Percentiles rank a stretch among this genome's conserved stretches.
Conservation (phyloP, 2,329 filamentous ascomycete species). For the Trichoderma lentiforme region DNA sequence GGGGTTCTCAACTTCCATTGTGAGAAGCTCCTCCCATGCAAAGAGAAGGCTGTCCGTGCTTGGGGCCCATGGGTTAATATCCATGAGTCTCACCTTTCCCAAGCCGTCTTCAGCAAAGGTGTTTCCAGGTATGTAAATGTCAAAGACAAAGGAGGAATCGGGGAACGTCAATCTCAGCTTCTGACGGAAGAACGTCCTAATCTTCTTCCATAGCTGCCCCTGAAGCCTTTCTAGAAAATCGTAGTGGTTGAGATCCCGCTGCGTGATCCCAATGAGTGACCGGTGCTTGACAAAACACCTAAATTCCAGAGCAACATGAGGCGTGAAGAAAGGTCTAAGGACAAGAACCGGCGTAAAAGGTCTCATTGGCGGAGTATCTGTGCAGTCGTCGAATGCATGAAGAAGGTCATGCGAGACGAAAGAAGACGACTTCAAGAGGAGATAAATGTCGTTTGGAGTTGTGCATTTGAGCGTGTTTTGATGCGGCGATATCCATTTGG, state of each 20-base stretch:
- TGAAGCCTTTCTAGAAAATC: slow-evolving; percentile 69
- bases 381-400: slow-evolving; percentile 79
- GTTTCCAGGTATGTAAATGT: slow-evolving; percentile 81
- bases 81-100: slow-evolving; percentile 77
- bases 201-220: slow-evolving; percentile 62
- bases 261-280: slow-evolving; percentile 75
- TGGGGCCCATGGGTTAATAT: slow-evolving; percentile 92
- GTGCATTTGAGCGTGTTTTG: slow-evolving; percentile 89
- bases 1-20: slow-evolving; percentile 60
- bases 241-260: slow-evolving; percentile 88
- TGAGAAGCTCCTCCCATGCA: slow-evolving; percentile 82
- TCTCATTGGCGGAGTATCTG: slow-evolving; percentile 37
- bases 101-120: slow-evolving; percentile 55
- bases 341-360: slow-evolving; percentile 74
- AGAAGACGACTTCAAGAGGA: slow-evolving; percentile 89
- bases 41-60: slow-evolving; percentile 88
- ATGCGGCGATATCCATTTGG: slow-evolving; percentile 82
- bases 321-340: slow-evolving; percentile 80
- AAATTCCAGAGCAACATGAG: slow-evolving; percentile 91
- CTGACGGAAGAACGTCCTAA: slow-evolving; percentile 73
- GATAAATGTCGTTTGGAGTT: slow-evolving; percentile 84
- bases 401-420: slow-evolving; percentile 94
- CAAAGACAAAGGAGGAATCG: slow-evolving; percentile 81
- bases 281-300: slow-evolving; percentile 88
- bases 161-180: slow-evolving; percentile 75